These are phyloP conservation scores for Symbiodinium natans DNA, from an alignment of 73 alveolate genomes.

Conservation along the genomic window DNA sequence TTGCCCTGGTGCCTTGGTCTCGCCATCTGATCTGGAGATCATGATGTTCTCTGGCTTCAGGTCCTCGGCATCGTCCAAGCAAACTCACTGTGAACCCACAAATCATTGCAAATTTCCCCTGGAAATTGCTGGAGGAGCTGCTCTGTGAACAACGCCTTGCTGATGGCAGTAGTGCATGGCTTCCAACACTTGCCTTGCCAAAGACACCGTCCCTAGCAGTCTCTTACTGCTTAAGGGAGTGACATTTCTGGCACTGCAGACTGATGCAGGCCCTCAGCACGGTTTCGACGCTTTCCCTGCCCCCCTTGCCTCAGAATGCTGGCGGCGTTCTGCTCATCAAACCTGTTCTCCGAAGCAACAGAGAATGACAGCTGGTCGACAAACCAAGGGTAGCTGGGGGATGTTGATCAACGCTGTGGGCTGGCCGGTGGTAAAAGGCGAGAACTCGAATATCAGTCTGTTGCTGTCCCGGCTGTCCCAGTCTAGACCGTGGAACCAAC, in stretches of 20 bases:
- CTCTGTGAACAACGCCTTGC: conserved; percentile 73
- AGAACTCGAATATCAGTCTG: too few relatives aligned
- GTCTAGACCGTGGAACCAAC: too few relatives aligned
- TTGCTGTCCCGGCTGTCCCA: too few relatives aligned
- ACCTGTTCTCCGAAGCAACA: neutral
- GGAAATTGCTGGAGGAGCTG: neutral
- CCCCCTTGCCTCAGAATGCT: neutral
- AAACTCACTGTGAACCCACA: too few relatives aligned
- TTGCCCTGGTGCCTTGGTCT: neutral
- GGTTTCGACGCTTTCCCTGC: too few relatives aligned
- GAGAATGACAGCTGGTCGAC: neutral
- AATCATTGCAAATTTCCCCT: too few relatives aligned
- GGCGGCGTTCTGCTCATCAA: conserved; percentile 57
- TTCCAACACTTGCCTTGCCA: conserved; percentile 34
- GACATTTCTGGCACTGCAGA: too few relatives aligned
- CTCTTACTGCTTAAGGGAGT: neutral
- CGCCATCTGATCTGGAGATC: neutral
- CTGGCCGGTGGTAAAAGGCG: too few relatives aligned
- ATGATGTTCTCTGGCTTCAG: conserved; percentile 64
- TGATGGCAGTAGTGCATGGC: conserved; percentile 53
- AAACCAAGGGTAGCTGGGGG: too few relatives aligned
- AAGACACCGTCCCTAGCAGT: neutral
- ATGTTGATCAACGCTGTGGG: too few relatives aligned
- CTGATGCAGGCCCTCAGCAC: too few relatives aligned
- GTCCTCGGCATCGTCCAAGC: neutral